Evolutionary conservation across 140 eudicot species (phyloP).

Genomic region (Senecio squalidus): DNA sequence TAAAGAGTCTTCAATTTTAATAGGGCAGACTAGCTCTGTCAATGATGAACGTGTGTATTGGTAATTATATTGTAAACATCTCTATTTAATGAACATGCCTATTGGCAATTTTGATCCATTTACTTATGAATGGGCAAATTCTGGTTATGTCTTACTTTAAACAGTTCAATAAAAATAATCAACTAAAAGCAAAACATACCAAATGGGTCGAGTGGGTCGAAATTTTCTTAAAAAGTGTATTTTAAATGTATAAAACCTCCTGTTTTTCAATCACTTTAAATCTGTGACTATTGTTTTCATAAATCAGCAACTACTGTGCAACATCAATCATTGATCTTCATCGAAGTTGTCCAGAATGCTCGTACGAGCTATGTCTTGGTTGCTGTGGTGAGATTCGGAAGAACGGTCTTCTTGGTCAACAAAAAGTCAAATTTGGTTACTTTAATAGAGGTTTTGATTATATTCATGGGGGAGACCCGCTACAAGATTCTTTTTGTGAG

Average conservation of each 20-base stretch:
- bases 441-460: conserved; percentile 58
- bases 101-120: neutral
- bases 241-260: too few relatives aligned
- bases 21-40: conserved; percentile 36
- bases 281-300: conserved; percentile 4
- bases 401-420: conserved; percentile 32
- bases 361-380: conserved; percentile 73
- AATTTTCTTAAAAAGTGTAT: too few relatives aligned
- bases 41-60: conserved; percentile 84
- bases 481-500: conserved; percentile 26
- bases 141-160: too few relatives aligned
- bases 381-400: conserved; percentile 72
- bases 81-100: neutral
- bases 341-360: conserved; percentile 83
- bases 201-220: too few relatives aligned
- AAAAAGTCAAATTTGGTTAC: conserved; percentile 32
- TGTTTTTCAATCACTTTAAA: conserved; percentile 13
- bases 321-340: conserved; percentile 91
- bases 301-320: conserved; percentile 72
- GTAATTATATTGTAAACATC: conserved; percentile 33
- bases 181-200: too few relatives aligned
- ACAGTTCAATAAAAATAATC: too few relatives aligned
- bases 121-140: neutral
- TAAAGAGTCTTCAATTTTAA: conserved; percentile 31
- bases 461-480: conserved; percentile 71